Conservation (phyloP, 1,284 basidiomycete genomes). For the Sphaerobolus stellatus region DNA sequence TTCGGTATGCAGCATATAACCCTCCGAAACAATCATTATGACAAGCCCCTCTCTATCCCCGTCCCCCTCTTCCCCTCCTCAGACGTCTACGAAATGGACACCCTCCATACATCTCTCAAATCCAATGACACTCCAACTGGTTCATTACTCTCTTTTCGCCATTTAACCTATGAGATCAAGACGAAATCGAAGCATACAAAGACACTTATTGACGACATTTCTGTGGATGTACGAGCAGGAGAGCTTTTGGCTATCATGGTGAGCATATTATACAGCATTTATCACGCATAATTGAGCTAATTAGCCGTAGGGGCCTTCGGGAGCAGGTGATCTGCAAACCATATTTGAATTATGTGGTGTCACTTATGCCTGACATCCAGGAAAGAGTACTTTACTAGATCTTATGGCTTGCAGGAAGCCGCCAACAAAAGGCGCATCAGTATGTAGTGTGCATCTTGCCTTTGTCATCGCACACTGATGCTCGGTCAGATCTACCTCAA, state of each 20-base stretch:
- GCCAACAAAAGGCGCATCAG: neutral
- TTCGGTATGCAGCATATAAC: too few species aligned
- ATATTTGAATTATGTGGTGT: too few species aligned
- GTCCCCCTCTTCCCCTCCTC: neutral
- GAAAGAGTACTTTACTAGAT: constrained; percentile 1
- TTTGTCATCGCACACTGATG: neutral
- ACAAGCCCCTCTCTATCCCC: constrained; percentile 3
- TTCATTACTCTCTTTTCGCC: neutral
- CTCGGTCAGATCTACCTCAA: constrained; percentile 27
- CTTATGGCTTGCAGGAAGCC: constrained; percentile 1
- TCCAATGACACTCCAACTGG: neutral
- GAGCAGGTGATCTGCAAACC: neutral
- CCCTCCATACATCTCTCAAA: neutral
- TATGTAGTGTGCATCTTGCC: neutral
- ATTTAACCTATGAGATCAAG: constrained; percentile 3
- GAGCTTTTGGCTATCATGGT: constrained; percentile 2
- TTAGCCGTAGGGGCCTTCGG: neutral
- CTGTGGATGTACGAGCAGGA: neutral
- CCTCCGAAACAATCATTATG: too few species aligned
- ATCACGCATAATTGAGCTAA: too few species aligned
- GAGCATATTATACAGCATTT: neutral
- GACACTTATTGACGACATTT: neutral
- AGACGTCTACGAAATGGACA: constrained; percentile 3
- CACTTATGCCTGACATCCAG: neutral
- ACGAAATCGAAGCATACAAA: neutral